Base-by-base conservation (phyloP, 1,139 yeast species). In the Hansenula anomala region DNA sequence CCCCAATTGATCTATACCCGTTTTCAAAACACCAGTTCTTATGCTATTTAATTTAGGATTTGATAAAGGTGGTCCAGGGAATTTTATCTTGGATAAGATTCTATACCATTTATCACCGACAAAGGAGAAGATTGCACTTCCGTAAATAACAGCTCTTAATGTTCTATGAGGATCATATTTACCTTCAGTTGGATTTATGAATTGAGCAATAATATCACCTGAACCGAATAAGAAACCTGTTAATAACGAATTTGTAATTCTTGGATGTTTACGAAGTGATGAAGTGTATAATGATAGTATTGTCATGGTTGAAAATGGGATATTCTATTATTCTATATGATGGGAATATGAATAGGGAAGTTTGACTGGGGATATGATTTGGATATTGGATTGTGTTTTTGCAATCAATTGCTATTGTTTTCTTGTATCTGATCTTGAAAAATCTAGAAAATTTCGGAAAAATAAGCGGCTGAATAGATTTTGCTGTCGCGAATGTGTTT, bases 181-280 rank as follows among this genome's bases (percentile, higher is more conserved):
- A 36, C 61, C 66, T 4, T 78, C 74, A 6, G 14, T 11, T 6
- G 28, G 28, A 6, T n/a, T 13, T 11, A 72, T 51, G 1, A 60
- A 39, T 56, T 88, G 96, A 0, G 96, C 95, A 24, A 83, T 52
- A 2, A 66, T 60, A 55, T 88, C 96, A 3, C 96, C 96, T 3
- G 75, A 44, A 0, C 87, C 92, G 58, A 87, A 87, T 26, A 87
- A 65, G 22, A 77, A 44, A 9, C 83, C 82, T 1, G 82, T 74
- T 38, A 78, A 65, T 25, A 70, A 39, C 60, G 78, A 72, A 53
- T 79, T 79, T 42, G 81, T 75, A 22, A 68, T 51, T 54, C 68
- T 73, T 8, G 85, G 84, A 41, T 70, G 68, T 31, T 58, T 61
- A 46, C 61, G 61, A 33, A 78, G 63, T 47, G 53, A 47, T 64